Evolutionary conservation across 345 rosid genomes (phyloP), one percentile per base, ranked within the genome.

Genomic region (Firmiana major): DNA sequence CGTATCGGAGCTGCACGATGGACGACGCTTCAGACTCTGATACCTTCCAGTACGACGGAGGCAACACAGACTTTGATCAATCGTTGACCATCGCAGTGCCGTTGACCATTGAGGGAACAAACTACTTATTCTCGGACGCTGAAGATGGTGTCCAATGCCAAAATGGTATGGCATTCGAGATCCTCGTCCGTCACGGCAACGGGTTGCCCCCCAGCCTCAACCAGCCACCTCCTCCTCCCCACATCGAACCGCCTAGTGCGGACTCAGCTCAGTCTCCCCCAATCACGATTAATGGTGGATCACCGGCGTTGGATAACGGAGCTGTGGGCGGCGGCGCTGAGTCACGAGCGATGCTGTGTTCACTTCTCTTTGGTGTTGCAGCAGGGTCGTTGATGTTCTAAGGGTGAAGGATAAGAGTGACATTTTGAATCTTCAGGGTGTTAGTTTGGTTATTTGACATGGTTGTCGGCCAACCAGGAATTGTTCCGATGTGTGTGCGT

Each of bases 211-310:
- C 91, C 22, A 83, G 85, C 78, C 93, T 91, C 55, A 91, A 75
- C 71, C 91, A 89, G 79, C 95, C 93, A 21, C 95, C 91, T 13
- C 93, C 93, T 6, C 93, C 93, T 7, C 88, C 93, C 2, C 86
- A 85, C 78, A 69, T 66, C 8, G 83, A 78, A 77, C 88, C 91
- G 19, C 90, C 89, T 1, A 80, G 88, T 7, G 57, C 83, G 0
- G 90, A 75, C 49, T 40, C 76, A 6, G 71, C 85, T 58, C 76
- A 74, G 12, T 72, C 84, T 6, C 89, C 91, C 9, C 88, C 91
- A 12, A 17, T 67, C 68, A 40, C 78, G 4, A 75, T 75, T 72
- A 57, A n/a, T 8, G 82, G 84, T 13, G 78, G 75, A 36, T 76
- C 87, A 16, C 65, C 76, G 42, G 15, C 71, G 16, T 63, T 68